phyloP scores from a whole-genome alignment of 2,329 filamentous ascomycete genomes.

The Hypomyces perniciosus region DNA sequence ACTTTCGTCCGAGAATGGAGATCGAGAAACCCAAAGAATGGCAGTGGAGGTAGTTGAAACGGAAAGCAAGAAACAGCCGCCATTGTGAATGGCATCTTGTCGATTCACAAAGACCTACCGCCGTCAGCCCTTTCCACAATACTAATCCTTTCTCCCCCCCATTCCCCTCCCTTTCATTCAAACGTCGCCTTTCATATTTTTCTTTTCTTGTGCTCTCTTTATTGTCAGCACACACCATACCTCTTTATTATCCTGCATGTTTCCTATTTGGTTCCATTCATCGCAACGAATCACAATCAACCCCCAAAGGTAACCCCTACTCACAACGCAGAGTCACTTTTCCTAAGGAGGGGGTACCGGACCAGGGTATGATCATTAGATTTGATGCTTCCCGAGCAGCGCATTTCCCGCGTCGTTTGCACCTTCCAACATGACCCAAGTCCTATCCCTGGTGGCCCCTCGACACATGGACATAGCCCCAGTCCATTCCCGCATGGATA shows the following conservation, averaged over 20 bases:
- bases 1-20: not conserved
- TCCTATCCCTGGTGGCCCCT: constrained; percentile 18
- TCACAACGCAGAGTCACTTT: not conserved
- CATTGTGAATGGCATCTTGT: constrained; percentile 10
- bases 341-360: not conserved
- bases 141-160: not conserved
- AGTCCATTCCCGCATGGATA: constrained; percentile 17
- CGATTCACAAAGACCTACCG: constrained; percentile 3
- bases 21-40: constrained; percentile 1
- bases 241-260: not conserved
- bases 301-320: not conserved
- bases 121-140: not conserved
- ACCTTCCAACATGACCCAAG: constrained; percentile 19
- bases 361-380: not conserved
- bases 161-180: not conserved
- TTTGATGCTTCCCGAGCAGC: not conserved
- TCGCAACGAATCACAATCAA: constrained; percentile 2
- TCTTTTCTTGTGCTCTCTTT: not conserved
- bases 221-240: not conserved
- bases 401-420: not conserved
- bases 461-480: constrained; percentile 20
- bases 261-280: constrained; percentile 5
- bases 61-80: constrained; percentile 2
- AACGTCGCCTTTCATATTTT: not conserved
- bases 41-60: constrained; percentile 2